A percentile compares a stretch with the other conserved stretches of the same genome.
These are phyloP conservation scores for Lecanoromycetidae sp. DNA, from an alignment of 2,329 filamentous ascomycete genomes.

Conservation along the genomic window DNA sequence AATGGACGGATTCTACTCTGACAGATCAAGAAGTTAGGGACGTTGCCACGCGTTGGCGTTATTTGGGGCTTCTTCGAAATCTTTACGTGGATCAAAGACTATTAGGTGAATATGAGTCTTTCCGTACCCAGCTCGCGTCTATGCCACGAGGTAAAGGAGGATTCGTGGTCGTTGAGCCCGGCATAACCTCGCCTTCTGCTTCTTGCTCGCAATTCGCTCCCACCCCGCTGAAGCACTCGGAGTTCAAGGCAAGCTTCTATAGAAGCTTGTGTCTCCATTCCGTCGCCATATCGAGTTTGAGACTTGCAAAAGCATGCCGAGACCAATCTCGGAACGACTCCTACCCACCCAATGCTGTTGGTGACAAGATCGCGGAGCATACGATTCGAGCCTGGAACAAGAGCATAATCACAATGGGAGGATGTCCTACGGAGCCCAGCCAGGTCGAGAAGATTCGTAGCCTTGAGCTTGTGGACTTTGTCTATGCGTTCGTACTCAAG, in stretches of 20 bases:
- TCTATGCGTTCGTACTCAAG: background rate
- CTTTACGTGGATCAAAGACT: background rate
- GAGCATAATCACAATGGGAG: background rate
- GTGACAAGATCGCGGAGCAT: background rate
- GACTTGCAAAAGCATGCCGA: background rate
- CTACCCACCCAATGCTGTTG: background rate
- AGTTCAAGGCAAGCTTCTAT: slow-evolving; percentile 3
- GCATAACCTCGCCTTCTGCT: background rate
- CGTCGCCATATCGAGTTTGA: background rate
- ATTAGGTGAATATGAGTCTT: background rate
- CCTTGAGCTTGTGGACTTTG: background rate
- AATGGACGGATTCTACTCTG: background rate
- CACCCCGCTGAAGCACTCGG: background rate
- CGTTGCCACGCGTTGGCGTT: background rate
- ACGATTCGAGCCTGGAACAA: background rate
- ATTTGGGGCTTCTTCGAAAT: background rate
- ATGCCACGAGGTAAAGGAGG: background rate
- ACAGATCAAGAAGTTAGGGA: background rate
- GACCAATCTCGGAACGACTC: background rate
- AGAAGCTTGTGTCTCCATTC: background rate
- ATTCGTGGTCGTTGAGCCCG: background rate
- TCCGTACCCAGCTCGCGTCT: background rate
- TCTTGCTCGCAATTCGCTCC: too few relatives aligned
- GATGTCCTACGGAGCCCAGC: background rate
- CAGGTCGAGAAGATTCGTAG: background rate